A percentile compares a stretch with the other conserved stretches of the same genome.
phyloP scores from a whole-genome alignment of 2,329 filamentous ascomycete genomes.

The Diaporthe capsici region DNA sequence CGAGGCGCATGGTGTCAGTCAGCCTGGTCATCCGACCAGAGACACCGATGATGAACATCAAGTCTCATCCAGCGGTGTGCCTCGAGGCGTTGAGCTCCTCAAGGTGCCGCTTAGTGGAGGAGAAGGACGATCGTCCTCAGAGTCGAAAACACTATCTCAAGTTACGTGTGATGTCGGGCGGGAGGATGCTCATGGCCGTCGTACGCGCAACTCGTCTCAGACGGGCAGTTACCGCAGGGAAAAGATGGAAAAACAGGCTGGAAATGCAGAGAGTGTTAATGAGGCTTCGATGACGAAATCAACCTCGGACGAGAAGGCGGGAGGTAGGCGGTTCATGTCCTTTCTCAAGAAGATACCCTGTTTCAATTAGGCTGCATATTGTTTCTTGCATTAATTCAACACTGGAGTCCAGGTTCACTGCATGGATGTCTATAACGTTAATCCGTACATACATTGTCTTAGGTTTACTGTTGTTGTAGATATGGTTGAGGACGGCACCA shows the following conservation, averaged over 20 bases:
- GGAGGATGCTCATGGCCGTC: not conserved
- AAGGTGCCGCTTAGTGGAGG: not conserved
- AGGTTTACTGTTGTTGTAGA: not conserved
- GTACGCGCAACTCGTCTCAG: not conserved
- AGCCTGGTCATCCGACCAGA: no score
- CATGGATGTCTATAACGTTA: not conserved
- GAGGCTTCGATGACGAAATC: no score
- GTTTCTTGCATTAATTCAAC: not conserved
- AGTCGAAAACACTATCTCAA: not conserved
- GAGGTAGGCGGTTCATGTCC: not conserved
- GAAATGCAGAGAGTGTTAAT: not conserved
- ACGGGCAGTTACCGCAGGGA: not conserved
- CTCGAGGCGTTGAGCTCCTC: not conserved
- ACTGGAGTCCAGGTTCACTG: not conserved
- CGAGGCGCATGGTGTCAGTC: rapidly evolving
- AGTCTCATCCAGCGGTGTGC: not conserved
- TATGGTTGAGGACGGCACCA: not conserved
- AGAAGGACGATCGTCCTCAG: not conserved
- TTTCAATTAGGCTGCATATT: not conserved
- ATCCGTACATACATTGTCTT: not conserved
- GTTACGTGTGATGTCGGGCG: not conserved
- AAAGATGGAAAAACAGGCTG: not conserved
- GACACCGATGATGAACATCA: not conserved
- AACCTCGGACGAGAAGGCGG: no score
- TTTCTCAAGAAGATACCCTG: conserved; percentile 7